These are phyloP conservation scores for Nakazawaea siamensis DNA, from an alignment of 805 yeast species.

Conservation along the genomic window DNA sequence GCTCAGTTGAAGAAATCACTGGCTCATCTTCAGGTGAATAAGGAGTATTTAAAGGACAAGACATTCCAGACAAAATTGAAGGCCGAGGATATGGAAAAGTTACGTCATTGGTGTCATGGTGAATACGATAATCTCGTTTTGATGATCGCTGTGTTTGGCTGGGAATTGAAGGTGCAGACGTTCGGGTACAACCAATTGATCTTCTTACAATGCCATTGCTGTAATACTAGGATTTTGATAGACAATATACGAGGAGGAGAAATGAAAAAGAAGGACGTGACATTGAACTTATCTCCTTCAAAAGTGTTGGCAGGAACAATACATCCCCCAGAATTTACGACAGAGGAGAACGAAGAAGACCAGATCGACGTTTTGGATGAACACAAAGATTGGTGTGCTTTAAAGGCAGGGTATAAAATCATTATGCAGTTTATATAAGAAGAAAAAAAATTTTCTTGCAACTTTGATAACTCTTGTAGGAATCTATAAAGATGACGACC, in stretches of 20 bases:
- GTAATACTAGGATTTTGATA: conserved; percentile 26
- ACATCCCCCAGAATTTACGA: not conserved
- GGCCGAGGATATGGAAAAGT: conserved; percentile 9
- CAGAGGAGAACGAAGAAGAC: conserved; percentile 5
- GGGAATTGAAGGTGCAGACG: conserved; percentile 24
- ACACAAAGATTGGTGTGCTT: conserved; percentile 30
- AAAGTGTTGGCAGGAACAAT: conserved; percentile 10
- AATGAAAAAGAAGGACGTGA: conserved; percentile 13
- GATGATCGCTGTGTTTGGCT: conserved; percentile 24
- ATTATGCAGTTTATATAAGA: conserved; percentile 11
- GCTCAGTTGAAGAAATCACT: conserved; percentile 1
- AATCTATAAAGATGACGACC: conserved; percentile 5
- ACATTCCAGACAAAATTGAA: conserved; percentile 3
- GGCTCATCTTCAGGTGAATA: conserved; percentile 5
- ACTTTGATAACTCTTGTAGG: no score
- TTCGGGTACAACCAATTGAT: conserved; percentile 18
- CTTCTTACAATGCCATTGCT: conserved; percentile 23
- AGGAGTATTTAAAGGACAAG: conserved; percentile 8
- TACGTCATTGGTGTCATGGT: conserved; percentile 9
- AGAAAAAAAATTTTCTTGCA: no score
- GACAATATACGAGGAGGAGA: conserved; percentile 11
- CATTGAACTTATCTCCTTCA: conserved; percentile 22
- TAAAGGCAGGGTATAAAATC: conserved; percentile 16
- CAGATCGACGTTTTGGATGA: conserved; percentile 20
- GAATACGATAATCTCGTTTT: conserved; percentile 9